Conservation (phyloP, 805 yeast genomes). For the Saccharomycopsis lassenensis region DNA sequence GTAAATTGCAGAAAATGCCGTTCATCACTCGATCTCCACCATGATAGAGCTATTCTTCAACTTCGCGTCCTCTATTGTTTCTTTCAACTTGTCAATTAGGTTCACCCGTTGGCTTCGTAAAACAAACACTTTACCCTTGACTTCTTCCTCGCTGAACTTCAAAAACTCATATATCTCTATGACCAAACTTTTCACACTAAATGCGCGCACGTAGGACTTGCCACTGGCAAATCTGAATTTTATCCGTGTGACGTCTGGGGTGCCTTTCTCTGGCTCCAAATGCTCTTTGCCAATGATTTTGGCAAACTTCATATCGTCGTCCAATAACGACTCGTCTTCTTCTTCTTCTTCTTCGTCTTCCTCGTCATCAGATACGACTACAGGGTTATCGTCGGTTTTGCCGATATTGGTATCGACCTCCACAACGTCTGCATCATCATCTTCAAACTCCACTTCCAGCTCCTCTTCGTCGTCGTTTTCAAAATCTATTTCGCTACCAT, state of each 20-base stretch:
- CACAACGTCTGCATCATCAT: conserved; percentile 13
- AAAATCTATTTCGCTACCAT: conserved; percentile 21
- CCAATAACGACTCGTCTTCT: conserved; percentile 21
- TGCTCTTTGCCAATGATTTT: conserved; percentile 40
- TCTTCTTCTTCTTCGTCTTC: conserved; percentile 18
- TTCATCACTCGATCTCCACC: conserved; percentile 35
- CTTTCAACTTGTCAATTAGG: conserved; percentile 40
- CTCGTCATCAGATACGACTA: conserved; percentile 13
- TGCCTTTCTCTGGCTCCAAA: conserved; percentile 41
- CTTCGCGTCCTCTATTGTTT: conserved; percentile 62
- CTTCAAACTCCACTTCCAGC: conserved; percentile 15
- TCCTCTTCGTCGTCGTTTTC: conserved; percentile 19
- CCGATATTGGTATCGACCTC: conserved; percentile 1
- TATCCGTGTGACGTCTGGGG: conserved; percentile 55
- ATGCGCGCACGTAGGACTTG: conserved; percentile 64
- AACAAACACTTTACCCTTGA: conserved; percentile 38
- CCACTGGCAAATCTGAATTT: conserved; percentile 89
- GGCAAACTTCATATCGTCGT: conserved; percentile 36
- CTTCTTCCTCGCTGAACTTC: conserved; percentile 43
- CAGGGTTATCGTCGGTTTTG: conserved; percentile 6
- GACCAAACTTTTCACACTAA: conserved; percentile 49
- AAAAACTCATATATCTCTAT: conserved; percentile 50
- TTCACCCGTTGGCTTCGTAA: conserved; percentile 49
- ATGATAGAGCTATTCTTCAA: conserved; percentile 73
- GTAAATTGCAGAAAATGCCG: no score